These are phyloP conservation scores for Baudoinia panamericana DNA, from an alignment of 495 filamentous ascomycete species.

Conservation along the genomic window DNA sequence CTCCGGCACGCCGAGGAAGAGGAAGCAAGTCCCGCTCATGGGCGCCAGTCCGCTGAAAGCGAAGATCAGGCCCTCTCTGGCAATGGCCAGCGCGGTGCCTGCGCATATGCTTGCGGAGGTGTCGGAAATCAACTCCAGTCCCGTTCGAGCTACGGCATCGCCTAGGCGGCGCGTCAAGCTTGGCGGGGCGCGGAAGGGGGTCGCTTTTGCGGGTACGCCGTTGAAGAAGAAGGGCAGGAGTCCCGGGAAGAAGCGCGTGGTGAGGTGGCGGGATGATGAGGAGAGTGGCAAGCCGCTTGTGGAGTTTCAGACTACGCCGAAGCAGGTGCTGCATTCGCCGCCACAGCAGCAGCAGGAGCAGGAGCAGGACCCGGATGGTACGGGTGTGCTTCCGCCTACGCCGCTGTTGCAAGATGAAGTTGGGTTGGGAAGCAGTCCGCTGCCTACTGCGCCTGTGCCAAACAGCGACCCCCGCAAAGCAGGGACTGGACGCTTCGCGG, in stretches of 20 bases:
- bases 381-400: conserved; percentile 29
- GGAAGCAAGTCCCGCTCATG: conserved; percentile 41
- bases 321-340: conserved; percentile 42
- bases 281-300: conserved; percentile 58
- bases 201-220: conserved; percentile 53
- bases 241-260: conserved; percentile 55
- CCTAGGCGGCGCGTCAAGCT: conserved; percentile 62
- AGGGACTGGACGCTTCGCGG: conserved; percentile 63
- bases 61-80: conserved; percentile 12
- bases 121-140: conserved; percentile 36
- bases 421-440: conserved; percentile 38
- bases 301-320: conserved; percentile 79
- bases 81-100: conserved; percentile 9
- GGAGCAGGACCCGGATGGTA: not conserved
- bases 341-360: conserved; percentile 20
- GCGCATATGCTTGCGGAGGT: conserved; percentile 27
- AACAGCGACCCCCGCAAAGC: conserved; percentile 35
- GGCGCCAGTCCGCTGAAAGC: conserved; percentile 27
- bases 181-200: conserved; percentile 55
- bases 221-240: conserved; percentile 76
- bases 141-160: conserved; percentile 47
- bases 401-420: conserved; percentile 4
- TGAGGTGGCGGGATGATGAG: conserved; percentile 89
- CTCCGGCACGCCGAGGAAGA: conserved; percentile 59
- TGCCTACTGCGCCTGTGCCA: conserved; percentile 34